Conservation (phyloP, 805 yeast species). For the Saccharomyces mikatae region DNA sequence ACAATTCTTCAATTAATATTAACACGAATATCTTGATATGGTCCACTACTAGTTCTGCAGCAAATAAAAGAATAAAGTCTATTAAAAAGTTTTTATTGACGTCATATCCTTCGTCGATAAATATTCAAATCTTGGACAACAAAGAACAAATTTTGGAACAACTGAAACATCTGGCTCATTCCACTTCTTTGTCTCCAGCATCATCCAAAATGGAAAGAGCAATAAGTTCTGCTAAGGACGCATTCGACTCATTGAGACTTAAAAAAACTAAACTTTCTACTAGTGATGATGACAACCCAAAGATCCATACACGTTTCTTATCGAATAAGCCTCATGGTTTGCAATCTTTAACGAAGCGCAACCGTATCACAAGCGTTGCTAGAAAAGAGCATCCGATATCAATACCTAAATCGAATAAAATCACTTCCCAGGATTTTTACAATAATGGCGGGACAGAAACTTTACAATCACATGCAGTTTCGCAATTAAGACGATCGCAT, state of each 20-base stretch:
- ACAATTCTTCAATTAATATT: background rate
- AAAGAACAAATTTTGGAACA: background rate
- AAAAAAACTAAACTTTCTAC: background rate
- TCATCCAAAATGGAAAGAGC: background rate
- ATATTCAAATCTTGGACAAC: background rate
- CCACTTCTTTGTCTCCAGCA: background rate
- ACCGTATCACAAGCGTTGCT: background rate
- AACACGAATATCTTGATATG: slow-evolving; percentile 4
- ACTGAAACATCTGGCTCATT: background rate
- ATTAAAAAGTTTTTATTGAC: background rate
- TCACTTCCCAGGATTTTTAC: background rate
- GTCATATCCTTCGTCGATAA: background rate
- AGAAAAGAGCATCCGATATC: background rate
- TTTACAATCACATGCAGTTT: background rate
- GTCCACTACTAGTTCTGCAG: background rate
- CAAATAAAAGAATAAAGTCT: background rate
- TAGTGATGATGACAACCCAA: background rate
- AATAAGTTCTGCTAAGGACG: background rate
- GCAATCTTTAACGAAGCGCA: background rate
- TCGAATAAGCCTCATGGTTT: background rate
- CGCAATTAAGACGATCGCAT: slow-evolving; percentile 5
- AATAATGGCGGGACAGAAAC: background rate
- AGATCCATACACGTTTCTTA: background rate
- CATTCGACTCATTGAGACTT: background rate
- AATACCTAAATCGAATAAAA: background rate